A percentile compares a stretch with the other conserved stretches of the same genome.
Evolutionary conservation across 768 basidiomycete genomes (phyloP).

Genomic region (Hygrophoropsis aurantiaca): DNA sequence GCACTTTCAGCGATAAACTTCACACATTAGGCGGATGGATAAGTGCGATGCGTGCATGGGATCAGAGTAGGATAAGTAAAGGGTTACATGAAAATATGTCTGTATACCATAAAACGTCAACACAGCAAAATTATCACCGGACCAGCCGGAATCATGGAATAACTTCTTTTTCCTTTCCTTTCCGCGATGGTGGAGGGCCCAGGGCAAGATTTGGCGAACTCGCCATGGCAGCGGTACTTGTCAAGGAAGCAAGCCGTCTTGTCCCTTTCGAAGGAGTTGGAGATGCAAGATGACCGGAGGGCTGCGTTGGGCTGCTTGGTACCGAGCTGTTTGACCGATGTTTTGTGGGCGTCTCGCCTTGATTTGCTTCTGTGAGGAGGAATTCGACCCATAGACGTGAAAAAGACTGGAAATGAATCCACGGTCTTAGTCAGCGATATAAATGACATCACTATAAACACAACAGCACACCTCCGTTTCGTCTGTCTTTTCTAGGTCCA

Average conservation of each 20-base stretch:
- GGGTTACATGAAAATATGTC: too few species aligned
- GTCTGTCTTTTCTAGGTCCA: slow-evolving; percentile 75
- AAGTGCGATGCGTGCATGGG: too few species aligned
- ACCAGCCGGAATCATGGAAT: slow-evolving; percentile 3
- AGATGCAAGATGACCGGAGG: slow-evolving; percentile 22
- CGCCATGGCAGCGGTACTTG: slow-evolving; percentile 29
- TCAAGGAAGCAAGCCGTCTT: slow-evolving; percentile 40
- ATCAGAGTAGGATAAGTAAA: too few species aligned
- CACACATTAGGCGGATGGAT: too few species aligned
- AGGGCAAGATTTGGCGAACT: slow-evolving; percentile 41
- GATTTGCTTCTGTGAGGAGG: slow-evolving; percentile 83
- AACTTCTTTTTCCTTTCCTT: slow-evolving; percentile 47
- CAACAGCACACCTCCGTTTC: slow-evolving; percentile 69
- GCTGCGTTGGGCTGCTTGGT: slow-evolving; percentile 35
- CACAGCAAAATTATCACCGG: too few species aligned
- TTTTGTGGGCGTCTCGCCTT: slow-evolving; percentile 32
- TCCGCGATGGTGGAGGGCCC: slow-evolving; percentile 37
- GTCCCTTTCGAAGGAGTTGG: slow-evolving; percentile 28
- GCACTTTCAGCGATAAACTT: too few species aligned
- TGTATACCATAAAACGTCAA: too few species aligned
- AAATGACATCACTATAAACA: background rate
- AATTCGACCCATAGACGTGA: slow-evolving; percentile 98
- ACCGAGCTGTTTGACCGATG: slow-evolving; percentile 35
- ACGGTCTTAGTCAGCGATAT: background rate
- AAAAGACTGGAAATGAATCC: slow-evolving; percentile 67